Percentiles rank a stretch among this genome's conserved stretches.
phyloP scores from a whole-genome alignment of 2,329 filamentous ascomycete genomes.

The Fusarium scirpi region DNA sequence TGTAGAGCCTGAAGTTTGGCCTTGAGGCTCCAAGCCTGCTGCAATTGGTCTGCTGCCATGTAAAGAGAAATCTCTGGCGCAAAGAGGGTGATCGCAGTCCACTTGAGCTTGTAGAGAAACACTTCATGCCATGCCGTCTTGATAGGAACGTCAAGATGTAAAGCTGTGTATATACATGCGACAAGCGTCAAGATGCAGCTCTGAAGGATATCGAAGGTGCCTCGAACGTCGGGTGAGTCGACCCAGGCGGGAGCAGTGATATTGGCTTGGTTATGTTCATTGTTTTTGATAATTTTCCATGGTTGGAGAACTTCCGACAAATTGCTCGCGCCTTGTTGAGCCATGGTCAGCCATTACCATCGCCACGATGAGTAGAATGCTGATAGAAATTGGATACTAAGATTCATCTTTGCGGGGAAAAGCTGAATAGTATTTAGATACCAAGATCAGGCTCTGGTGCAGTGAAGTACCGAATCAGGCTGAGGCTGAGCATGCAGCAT shows the following conservation, averaged over 20 bases:
- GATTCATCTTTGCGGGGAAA: neutral
- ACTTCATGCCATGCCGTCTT: constrained; percentile 10
- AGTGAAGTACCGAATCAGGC: constrained; percentile 8
- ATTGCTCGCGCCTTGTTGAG: neutral
- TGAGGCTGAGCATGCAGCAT: constrained; percentile 2
- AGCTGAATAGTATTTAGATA: neutral
- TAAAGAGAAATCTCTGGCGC: constrained; percentile 51
- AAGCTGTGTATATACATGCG: constrained; percentile 53
- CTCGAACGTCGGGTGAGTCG: constrained; percentile 1
- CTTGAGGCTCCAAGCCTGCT: constrained; percentile 18
- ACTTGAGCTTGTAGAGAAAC: constrained; percentile 41
- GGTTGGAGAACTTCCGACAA: neutral
- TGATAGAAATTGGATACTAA: neutral
- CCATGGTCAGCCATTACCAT: neutral
- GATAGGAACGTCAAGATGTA: constrained; percentile 54
- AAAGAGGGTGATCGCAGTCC: constrained; percentile 49
- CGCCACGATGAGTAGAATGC: too few relatives aligned
- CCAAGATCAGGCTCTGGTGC: neutral
- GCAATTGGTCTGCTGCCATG: constrained; percentile 35
- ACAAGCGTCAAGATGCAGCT: constrained; percentile 52
- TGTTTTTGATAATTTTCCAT: neutral
- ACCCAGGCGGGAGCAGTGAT: neutral
- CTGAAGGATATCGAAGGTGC: constrained; percentile 46
- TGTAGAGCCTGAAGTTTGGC: neutral
- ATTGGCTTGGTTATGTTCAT: neutral